Evolutionary conservation across 1,284 basidiomycete species (phyloP).

Genomic region (Fistulinella cinereoalba): DNA sequence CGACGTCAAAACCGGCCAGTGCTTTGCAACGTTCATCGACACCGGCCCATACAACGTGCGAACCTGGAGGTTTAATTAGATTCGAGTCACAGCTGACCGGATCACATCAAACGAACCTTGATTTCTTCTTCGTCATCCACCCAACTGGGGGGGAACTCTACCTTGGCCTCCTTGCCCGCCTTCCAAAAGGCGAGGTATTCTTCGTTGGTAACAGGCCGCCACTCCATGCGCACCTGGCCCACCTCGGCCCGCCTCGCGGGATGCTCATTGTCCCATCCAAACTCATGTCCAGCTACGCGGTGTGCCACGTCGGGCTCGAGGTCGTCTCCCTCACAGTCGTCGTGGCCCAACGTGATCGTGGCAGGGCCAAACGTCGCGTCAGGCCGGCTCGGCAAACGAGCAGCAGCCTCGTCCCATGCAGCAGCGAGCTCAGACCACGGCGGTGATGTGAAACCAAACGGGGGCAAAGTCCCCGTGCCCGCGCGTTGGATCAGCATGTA

Average conservation of each 20-base stretch:
- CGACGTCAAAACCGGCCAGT: conserved; percentile 88
- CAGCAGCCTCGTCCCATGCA: conserved; percentile 64
- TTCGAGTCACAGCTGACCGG: too few species aligned
- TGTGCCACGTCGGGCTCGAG: conserved; percentile 47
- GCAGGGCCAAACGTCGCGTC: conserved; percentile 61
- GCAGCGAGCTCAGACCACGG: conserved; percentile 70
- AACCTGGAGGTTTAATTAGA: too few species aligned
- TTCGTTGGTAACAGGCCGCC: conserved; percentile 84
- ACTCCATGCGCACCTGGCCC: conserved; percentile 69
- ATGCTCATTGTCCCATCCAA: conserved; percentile 96
- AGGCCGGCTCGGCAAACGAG: conserved; percentile 39
- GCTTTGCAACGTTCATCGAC: conserved; percentile 65
- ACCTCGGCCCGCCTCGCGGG: conserved; percentile 62
- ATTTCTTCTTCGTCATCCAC: conserved; percentile 48
- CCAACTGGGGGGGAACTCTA: conserved; percentile 64
- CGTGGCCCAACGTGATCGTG: conserved; percentile 72
- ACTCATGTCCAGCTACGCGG: conserved; percentile 60
- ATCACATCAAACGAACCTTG: too few species aligned
- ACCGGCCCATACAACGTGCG: conserved; percentile 89
- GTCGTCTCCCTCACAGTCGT: conserved; percentile 81
- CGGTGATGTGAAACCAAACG: conserved; percentile 72
- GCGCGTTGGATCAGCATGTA: conserved; percentile 91
- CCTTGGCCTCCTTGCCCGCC: conserved; percentile 35
- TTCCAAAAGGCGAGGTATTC: conserved; percentile 65
- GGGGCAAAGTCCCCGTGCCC: conserved; percentile 74